phyloP scores from a whole-genome alignment of 305 asterid genomes.

The Fraxinus floribunda region DNA sequence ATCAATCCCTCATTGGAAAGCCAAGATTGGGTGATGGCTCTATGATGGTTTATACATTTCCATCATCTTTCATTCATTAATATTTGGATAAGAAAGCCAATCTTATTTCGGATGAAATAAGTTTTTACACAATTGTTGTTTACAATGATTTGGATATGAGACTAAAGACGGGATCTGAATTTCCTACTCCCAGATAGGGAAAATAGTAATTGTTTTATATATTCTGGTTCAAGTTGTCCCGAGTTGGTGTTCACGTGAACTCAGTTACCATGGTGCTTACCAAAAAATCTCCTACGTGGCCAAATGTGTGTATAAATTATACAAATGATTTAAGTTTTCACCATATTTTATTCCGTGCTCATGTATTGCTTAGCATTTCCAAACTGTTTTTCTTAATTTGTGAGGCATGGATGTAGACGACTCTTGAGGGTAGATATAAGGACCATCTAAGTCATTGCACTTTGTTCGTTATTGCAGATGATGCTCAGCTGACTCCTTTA shows the following conservation, averaged over 20 bases:
- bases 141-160: neutral
- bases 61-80: neutral
- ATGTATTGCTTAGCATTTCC: neutral
- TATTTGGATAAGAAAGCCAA: neutral
- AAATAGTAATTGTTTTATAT: neutral
- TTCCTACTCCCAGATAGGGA: neutral
- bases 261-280: neutral
- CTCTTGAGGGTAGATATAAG: neutral
- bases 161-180: neutral
- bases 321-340: neutral
- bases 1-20: conserved; percentile 27
- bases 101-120: neutral
- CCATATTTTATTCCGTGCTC: neutral
- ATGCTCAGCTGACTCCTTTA: conserved; percentile 85
- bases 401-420: neutral
- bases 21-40: conserved; percentile 23
- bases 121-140: neutral
- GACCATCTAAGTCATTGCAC: neutral
- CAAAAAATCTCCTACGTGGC: neutral
- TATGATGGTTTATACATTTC: neutral
- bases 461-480: conserved; percentile 50
- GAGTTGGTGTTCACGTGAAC: neutral
- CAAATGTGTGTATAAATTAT: neutral
- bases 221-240: neutral
- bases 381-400: neutral